phyloP scores from a whole-genome alignment of 371 early-diverging fungal genomes.

The Batrachochytrium dendrobatidis region DNA sequence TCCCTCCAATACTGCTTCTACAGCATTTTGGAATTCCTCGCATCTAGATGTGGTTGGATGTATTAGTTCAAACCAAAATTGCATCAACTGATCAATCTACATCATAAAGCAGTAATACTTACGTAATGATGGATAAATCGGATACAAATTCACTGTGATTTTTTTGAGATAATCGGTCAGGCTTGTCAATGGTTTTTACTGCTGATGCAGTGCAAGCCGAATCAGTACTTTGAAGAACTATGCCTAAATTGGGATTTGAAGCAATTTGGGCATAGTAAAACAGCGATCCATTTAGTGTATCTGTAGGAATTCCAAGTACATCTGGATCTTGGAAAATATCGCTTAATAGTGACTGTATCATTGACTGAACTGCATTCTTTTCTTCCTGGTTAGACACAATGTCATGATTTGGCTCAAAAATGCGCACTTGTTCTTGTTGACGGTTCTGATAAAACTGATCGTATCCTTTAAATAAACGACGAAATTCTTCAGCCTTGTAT shows the following conservation, averaged over 20 bases:
- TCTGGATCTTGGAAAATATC: conserved; percentile 32
- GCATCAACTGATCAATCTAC: neutral
- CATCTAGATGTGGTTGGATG: too few species aligned
- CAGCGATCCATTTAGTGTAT: conserved; percentile 12
- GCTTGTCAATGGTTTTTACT: neutral
- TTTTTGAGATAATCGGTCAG: neutral
- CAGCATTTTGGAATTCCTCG: conserved; percentile 27
- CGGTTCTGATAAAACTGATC: conserved; percentile 22
- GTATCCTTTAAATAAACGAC: conserved; percentile 9
- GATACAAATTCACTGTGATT: neutral
- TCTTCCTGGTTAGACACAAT: neutral
- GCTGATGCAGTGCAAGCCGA: neutral
- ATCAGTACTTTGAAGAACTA: too few species aligned
- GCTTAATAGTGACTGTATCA: conserved; percentile 17
- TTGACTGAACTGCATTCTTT: neutral
- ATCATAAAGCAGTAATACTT: neutral
- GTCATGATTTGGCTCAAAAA: neutral
- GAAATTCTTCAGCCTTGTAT: conserved; percentile 24
- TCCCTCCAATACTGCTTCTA: conserved; percentile 32
- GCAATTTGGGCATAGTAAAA: conserved; percentile 33
- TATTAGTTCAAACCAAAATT: neutral
- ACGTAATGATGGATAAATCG: neutral
- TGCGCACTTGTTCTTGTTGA: neutral
- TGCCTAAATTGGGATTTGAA: conserved; percentile 12
- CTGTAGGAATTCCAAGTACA: conserved; percentile 17